These are phyloP conservation scores for Voacanga thouarsii DNA, from an alignment of 257 asterid species.

Conservation along the genomic window DNA sequence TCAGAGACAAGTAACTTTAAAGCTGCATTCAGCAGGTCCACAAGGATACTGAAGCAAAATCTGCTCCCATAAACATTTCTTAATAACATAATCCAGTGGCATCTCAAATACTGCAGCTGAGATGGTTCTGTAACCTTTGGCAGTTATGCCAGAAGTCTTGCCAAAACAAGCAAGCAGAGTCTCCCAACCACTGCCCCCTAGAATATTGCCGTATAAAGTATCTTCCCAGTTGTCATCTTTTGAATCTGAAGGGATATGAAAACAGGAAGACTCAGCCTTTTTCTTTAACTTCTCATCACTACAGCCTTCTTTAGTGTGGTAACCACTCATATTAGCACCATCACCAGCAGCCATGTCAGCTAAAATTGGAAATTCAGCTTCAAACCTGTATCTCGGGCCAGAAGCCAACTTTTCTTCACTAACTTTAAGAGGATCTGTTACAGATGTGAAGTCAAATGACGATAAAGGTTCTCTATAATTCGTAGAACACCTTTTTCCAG, in stretches of 20 bases:
- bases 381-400: constrained; percentile 28
- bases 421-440: constrained; percentile 55
- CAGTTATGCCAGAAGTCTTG: constrained; percentile 31
- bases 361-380: constrained; percentile 34
- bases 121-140: constrained; percentile 31
- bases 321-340: constrained; percentile 26
- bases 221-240: constrained; percentile 23
- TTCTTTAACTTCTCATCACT: constrained; percentile 24
- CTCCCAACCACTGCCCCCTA: constrained; percentile 86
- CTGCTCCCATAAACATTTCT: constrained; percentile 77
- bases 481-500: constrained; percentile 34
- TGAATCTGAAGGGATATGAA: constrained; percentile 33
- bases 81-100: constrained; percentile 86
- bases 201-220: constrained; percentile 26
- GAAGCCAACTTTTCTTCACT: constrained; percentile 38
- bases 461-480: constrained; percentile 36
- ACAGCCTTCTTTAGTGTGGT: constrained; percentile 19
- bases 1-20: background rate
- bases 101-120: constrained; percentile 60
- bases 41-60: constrained; percentile 94
- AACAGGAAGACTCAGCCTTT: constrained; percentile 24
- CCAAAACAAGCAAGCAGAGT: constrained; percentile 66
- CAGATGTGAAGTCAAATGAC: constrained; percentile 68
- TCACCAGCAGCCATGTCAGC: constrained; percentile 37
- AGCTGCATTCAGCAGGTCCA: background rate